Evolutionary conservation across 2,329 filamentous ascomycete species (phyloP).

Genomic region (Cladorrhinum sp.): DNA sequence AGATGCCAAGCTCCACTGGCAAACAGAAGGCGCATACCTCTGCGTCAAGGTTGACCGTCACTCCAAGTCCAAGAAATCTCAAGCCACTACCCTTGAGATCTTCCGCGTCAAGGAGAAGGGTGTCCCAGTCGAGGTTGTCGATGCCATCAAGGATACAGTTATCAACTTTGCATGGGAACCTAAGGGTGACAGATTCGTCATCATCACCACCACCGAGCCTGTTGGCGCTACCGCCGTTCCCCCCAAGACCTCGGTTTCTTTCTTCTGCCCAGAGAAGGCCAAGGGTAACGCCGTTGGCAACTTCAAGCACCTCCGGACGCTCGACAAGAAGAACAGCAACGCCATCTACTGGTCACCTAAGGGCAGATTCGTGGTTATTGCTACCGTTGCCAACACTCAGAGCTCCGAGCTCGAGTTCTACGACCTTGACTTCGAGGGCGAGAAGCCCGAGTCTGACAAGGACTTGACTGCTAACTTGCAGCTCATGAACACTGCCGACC

Average conservation of each 20-base stretch:
- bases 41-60: constrained; percentile 99
- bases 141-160: constrained; percentile 96
- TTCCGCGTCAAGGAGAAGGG: constrained; percentile 98
- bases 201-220: constrained; percentile 91
- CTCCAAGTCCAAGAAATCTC: constrained; percentile 98
- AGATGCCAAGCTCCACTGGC: constrained; percentile 98
- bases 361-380: constrained; percentile 91
- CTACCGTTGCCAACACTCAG: constrained; percentile 87
- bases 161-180: constrained; percentile 99
- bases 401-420: constrained; percentile 96
- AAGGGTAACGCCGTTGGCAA: constrained; percentile 81
- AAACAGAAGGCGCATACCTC: constrained; percentile 88
- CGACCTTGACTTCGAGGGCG: constrained; percentile 96
- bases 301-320: constrained; percentile 91
- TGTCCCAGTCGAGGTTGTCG: constrained; percentile 95
- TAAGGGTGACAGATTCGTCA: constrained; percentile 93
- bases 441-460: constrained; percentile 90
- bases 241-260: constrained; percentile 90
- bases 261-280: constrained; percentile 94
- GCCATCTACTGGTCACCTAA: constrained; percentile 98
- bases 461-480: constrained; percentile 92
- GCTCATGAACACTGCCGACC: constrained; percentile 88
- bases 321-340: constrained; percentile 99
- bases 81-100: constrained; percentile 95
- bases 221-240: constrained; percentile 73